A percentile compares a stretch with the other conserved stretches of the same genome.
Conservation (phyloP, 768 basidiomycete genomes). For the Boletus reticulatus region DNA sequence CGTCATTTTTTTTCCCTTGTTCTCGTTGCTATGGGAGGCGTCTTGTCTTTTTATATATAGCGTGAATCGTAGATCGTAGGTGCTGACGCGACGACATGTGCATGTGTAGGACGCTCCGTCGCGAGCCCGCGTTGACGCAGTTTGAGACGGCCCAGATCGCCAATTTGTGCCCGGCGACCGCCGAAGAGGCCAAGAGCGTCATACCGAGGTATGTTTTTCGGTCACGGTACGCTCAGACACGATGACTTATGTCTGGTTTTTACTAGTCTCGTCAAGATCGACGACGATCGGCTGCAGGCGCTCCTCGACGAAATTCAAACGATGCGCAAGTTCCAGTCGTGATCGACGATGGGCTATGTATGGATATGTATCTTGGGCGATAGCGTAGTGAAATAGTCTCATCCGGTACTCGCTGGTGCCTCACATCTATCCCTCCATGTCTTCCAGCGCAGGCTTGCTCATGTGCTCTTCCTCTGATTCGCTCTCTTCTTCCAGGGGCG, state of each 20-base stretch:
- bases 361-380: not conserved
- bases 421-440: conserved; percentile 44
- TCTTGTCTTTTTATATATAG: no score
- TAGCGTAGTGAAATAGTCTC: conserved; percentile 10
- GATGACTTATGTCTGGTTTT: no score
- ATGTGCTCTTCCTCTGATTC: conserved; percentile 44
- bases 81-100: not conserved
- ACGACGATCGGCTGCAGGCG: conserved; percentile 81
- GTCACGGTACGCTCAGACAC: no score
- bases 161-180: conserved; percentile 82
- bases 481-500: conserved; percentile 34
- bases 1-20: not conserved
- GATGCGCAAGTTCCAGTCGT: conserved; percentile 87
- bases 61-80: not conserved
- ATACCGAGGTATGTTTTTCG: conserved; percentile 66
- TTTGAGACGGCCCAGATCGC: conserved; percentile 94
- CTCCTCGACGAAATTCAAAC: conserved; percentile 87
- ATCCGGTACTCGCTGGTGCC: not conserved
- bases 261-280: conserved; percentile 76
- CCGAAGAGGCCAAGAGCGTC: conserved; percentile 90
- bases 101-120: conserved; percentile 60
- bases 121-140: conserved; percentile 78
- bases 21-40: no score
- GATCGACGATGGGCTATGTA: conserved; percentile 14
- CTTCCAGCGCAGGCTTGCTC: conserved; percentile 45